Base-by-base conservation (phyloP, 768 basidiomycete genomes). In the Phylloporus sp. region DNA sequence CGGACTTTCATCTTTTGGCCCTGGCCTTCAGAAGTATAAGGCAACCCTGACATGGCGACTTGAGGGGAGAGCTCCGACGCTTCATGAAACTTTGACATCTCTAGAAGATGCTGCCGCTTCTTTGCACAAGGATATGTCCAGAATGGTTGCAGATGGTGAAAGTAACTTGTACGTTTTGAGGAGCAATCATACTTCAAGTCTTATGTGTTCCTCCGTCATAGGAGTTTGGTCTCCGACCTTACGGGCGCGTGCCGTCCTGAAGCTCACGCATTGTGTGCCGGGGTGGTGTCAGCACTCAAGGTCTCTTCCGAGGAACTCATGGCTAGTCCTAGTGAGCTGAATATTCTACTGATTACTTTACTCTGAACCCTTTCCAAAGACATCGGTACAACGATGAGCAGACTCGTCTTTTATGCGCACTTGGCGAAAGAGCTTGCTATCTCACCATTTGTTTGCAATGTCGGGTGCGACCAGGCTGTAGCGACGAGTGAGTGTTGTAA, bases 1-100 rank as follows among this genome's bases (percentile, higher is more conserved):
- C 35, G 71, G 67, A 36, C 59, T 64, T 46, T 64, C 64, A 14
- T 28, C 48, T 4, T 53, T 66, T 23, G 70, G 77, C 48, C 62
- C 68, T 15, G 69, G 79, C 2, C 82, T 90, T 57, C 73, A 75
- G 34, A 78, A 73, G 56, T 90, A 87, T 58, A 80, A 78, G 53
- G 54, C 66, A n/a, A 64, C 76, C 4, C 59, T 92, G 28, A 79
- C 73, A 45, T 76, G 75, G 35, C 85, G 84, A 50, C 67, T 90
- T n/a, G 55, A 74, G 18, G 80, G 82, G 17, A 78, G 87, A 31
- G 84, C 84, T 10, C 71, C 78, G 1, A 63, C 79, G 34, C 65
- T 90, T 22, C 74, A 88, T 47, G 67, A 72, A 18, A 73, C 85
- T 11, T 60, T 91, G 48, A 65, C 62, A 8, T 71, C 68, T 3